Evolutionary conservation across 345 rosid genomes (phyloP).

Genomic region (Salix suchowensis): DNA sequence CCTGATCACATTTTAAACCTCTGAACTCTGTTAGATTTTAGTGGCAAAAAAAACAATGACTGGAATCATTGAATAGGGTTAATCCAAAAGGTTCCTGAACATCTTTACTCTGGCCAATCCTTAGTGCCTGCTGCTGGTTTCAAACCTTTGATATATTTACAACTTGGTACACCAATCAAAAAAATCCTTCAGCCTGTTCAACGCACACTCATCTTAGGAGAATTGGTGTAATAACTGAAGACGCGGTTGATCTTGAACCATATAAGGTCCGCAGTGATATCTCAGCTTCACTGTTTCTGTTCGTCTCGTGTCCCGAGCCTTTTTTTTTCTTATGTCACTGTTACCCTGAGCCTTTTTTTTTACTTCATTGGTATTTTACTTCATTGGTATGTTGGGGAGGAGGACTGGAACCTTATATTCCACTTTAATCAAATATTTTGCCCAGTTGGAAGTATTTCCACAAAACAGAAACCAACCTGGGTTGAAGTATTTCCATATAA

Average conservation of each 20-base stretch:
- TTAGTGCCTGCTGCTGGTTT: not conserved
- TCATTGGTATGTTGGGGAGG: not conserved
- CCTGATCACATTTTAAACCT: constrained; percentile 2
- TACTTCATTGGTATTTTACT: not conserved
- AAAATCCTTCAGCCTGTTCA: not conserved
- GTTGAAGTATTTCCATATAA: constrained; percentile 2
- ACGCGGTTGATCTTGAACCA: not conserved
- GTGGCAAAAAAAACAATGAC: not conserved
- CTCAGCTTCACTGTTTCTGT: not conserved
- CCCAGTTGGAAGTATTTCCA: constrained; percentile 1
- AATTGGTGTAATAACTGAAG: not conserved
- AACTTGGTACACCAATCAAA: not conserved
- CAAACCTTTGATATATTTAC: not conserved
- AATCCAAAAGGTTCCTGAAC: constrained; percentile 2
- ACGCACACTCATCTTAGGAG: not conserved
- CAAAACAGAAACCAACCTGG: not conserved
- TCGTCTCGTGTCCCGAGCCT: not conserved
- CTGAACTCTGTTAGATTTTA: not conserved
- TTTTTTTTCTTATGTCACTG: not conserved
- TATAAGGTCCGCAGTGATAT: not conserved
- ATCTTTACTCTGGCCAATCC: constrained; percentile 3
- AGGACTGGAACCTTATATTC: not conserved
- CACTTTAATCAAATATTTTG: not conserved
- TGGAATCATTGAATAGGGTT: not conserved
- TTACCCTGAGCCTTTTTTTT: not conserved